These are phyloP conservation scores for Barnettozyma siamensis DNA, from an alignment of 805 yeast genomes.

Conservation along the genomic window DNA sequence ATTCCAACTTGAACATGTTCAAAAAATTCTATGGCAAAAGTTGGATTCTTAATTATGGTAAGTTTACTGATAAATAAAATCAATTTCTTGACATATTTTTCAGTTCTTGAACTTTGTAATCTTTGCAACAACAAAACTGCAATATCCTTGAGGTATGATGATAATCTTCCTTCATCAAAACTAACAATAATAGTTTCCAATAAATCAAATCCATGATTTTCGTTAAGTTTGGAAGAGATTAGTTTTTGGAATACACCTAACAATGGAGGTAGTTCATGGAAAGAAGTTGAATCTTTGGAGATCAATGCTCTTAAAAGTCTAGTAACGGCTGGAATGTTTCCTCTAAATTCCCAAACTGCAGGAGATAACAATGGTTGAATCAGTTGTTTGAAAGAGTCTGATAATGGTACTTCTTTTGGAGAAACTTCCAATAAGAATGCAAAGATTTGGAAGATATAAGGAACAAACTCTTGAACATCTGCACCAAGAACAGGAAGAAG, in stretches of 20 bases:
- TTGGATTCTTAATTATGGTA: conserved; percentile 39
- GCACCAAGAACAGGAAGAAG: conserved; percentile 62
- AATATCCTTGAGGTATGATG: conserved; percentile 60
- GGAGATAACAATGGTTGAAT: conserved; percentile 84
- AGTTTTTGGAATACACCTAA: conserved; percentile 96
- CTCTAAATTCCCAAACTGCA: conserved; percentile 87
- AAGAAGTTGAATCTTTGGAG: conserved; percentile 30
- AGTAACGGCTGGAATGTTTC: conserved; percentile 90
- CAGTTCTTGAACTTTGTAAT: conserved; percentile 75
- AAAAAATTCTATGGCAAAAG: conserved; percentile 56
- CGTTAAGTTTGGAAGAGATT: conserved; percentile 78
- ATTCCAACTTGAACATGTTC: conserved; percentile 65
- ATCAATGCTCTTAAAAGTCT: conserved; percentile 68
- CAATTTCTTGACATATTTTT: conserved; percentile 68
- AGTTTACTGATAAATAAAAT: conserved; percentile 55
- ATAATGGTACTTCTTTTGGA: conserved; percentile 45
- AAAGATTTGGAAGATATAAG: conserved; percentile 87
- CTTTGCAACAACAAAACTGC: conserved; percentile 74
- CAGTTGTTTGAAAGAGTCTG: conserved; percentile 58
- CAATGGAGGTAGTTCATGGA: conserved; percentile 61
- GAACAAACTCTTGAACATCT: conserved; percentile 91
- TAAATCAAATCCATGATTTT: conserved; percentile 78
- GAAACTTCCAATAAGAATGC: conserved; percentile 66
- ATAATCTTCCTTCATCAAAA: conserved; percentile 45
- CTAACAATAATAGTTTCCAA: conserved; percentile 60